These are phyloP conservation scores for Leucaena leucocephala DNA, from an alignment of 306 rosid species.

Conservation along the genomic window DNA sequence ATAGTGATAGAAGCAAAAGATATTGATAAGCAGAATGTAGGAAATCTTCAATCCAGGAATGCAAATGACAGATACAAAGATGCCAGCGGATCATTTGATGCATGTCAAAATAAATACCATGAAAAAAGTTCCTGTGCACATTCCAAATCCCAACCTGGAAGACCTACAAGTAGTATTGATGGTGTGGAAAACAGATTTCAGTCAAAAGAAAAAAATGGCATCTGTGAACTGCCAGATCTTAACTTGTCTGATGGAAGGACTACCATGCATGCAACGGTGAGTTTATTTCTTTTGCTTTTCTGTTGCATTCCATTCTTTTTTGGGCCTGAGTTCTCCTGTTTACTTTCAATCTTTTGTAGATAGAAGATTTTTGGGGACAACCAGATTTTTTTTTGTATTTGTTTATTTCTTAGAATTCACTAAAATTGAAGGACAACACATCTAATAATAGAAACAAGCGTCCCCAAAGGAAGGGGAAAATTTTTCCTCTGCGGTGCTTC, in stretches of 20 bases:
- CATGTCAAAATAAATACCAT: conserved; percentile 55
- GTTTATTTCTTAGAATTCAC: neutral
- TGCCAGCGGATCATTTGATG: conserved; percentile 56
- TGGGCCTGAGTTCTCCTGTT: neutral
- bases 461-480: neutral
- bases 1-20: conserved; percentile 60
- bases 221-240: conserved; percentile 65
- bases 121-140: conserved; percentile 66
- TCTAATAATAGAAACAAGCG: conserved; percentile 25
- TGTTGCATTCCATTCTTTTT: neutral
- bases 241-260: conserved; percentile 62
- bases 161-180: conserved; percentile 46
- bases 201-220: conserved; percentile 69
- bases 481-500: conserved; percentile 28
- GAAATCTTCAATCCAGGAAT: conserved; percentile 61
- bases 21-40: conserved; percentile 66
- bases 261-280: conserved; percentile 58
- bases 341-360: conserved; percentile 6
- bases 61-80: conserved; percentile 62
- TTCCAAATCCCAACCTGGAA: conserved; percentile 73
- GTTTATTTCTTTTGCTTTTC: conserved; percentile 41
- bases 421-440: neutral
- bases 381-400: neutral
- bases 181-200: conserved; percentile 55
- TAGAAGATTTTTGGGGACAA: neutral